These are phyloP conservation scores for Fraxinus anomala DNA, from an alignment of 257 asterid genomes.

Conservation along the genomic window DNA sequence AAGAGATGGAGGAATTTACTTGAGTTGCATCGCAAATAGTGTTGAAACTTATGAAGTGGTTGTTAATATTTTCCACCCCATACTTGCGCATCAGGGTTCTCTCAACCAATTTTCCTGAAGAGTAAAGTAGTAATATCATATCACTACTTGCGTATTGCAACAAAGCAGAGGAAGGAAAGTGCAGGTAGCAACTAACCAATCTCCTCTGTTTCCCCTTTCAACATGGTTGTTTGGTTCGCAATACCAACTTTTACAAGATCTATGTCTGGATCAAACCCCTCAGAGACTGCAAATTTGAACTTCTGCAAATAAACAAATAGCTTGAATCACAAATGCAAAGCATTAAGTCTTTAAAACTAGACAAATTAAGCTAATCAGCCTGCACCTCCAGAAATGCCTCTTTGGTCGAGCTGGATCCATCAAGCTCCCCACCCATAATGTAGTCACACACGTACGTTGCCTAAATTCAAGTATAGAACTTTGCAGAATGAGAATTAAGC, in stretches of 20 bases:
- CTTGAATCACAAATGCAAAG: conserved; percentile 26
- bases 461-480: conserved; percentile 39
- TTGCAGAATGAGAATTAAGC: conserved; percentile 4
- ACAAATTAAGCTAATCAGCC: conserved; percentile 13
- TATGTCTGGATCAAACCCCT: conserved; percentile 86
- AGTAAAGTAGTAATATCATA: conserved; percentile 21
- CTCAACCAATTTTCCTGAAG: conserved; percentile 64
- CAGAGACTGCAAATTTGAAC: conserved; percentile 75
- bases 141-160: background rate
- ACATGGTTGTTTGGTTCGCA: conserved; percentile 98
- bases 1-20: conserved; percentile 39
- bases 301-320: conserved; percentile 55
- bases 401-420: conserved; percentile 96
- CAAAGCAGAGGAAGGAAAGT: conserved; percentile 15
- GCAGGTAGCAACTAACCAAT: conserved; percentile 57
- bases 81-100: conserved; percentile 81
- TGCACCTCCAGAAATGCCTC: conserved; percentile 90
- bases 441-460: conserved; percentile 93
- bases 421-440: conserved; percentile 86
- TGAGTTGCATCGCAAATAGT: conserved; percentile 99
- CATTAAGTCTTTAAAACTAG: conserved; percentile 8
- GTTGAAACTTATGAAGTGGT: conserved; percentile 94
- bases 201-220: conserved; percentile 98
- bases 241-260: conserved; percentile 89
- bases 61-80: conserved; percentile 81